Conservation (phyloP, 2,329 filamentous ascomycete genomes). For the Colletotrichum neosansevieriae region DNA sequence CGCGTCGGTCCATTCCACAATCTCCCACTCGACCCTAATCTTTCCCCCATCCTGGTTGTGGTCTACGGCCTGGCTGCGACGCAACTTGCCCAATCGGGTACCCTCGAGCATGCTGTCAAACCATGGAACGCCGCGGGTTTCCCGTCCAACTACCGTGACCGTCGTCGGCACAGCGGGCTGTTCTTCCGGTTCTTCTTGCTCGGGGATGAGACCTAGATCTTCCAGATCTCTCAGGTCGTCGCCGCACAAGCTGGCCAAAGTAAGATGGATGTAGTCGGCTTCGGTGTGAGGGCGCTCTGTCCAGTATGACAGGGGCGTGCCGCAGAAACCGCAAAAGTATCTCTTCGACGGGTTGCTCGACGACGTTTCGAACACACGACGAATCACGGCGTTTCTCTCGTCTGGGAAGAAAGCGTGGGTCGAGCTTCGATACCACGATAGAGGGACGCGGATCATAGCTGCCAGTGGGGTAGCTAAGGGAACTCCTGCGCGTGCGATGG, state of each 20-base stretch:
- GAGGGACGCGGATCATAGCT: slow-evolving; percentile 85
- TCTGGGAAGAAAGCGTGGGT: slow-evolving; percentile 83
- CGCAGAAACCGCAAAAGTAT: slow-evolving; percentile 93
- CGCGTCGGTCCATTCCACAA: slow-evolving; percentile 75
- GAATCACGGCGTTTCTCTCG: slow-evolving; percentile 77
- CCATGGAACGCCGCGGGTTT: slow-evolving; percentile 84
- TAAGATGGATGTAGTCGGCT: slow-evolving; percentile 83
- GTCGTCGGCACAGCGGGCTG: slow-evolving; percentile 46
- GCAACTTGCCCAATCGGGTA: slow-evolving; percentile 77
- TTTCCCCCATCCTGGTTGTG: slow-evolving; percentile 69
- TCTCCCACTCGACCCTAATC: slow-evolving; percentile 83
- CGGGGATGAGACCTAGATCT: slow-evolving; percentile 78
- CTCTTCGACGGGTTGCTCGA: slow-evolving; percentile 71
- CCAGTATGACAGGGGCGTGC: slow-evolving; percentile 88
- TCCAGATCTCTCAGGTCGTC: slow-evolving; percentile 80
- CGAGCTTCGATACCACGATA: slow-evolving; percentile 82
- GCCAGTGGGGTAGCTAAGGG: slow-evolving; percentile 79
- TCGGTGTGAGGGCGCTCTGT: slow-evolving; percentile 78
- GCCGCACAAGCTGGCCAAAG: slow-evolving; percentile 79
- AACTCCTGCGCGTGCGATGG: slow-evolving; percentile 60
- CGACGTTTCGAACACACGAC: slow-evolving; percentile 73
- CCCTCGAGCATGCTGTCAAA: slow-evolving; percentile 86
- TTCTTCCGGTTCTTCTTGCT: slow-evolving; percentile 47
- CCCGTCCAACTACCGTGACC: slow-evolving; percentile 57
- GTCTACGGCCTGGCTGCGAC: slow-evolving; percentile 68